phyloP scores from a whole-genome alignment of 495 filamentous ascomycete genomes.

The Annulohypoxylon stygium region DNA sequence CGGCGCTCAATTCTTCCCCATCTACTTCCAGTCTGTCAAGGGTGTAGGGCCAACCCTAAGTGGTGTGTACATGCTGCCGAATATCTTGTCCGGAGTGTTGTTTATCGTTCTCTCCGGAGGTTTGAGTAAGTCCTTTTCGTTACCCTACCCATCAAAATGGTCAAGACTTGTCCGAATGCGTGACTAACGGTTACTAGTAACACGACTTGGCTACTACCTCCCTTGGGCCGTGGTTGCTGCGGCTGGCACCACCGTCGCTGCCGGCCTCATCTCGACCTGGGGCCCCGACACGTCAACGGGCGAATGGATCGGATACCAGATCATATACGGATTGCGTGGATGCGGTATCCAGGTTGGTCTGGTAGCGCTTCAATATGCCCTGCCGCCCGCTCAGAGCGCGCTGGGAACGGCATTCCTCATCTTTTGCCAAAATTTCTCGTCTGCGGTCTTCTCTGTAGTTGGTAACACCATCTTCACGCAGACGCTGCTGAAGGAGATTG shows the following conservation, averaged over 20 bases:
- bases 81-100: slow-evolving; percentile 64
- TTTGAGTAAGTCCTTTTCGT: slow-evolving; percentile 55
- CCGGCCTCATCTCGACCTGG: slow-evolving; percentile 67
- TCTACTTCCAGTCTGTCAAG: slow-evolving; percentile 77
- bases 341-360: slow-evolving; percentile 65
- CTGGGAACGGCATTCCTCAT: slow-evolving; percentile 65
- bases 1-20: slow-evolving; percentile 64
- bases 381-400: slow-evolving; percentile 60
- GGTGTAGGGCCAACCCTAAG: slow-evolving; percentile 62
- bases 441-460: slow-evolving; percentile 66
- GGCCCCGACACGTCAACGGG: slow-evolving; percentile 57
- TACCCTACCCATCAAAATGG: neutral
- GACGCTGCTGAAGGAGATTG: slow-evolving; percentile 53
- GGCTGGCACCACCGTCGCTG: slow-evolving; percentile 67
- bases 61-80: slow-evolving; percentile 66
- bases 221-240: slow-evolving; percentile 65
- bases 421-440: slow-evolving; percentile 67
- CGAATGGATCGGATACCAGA: slow-evolving; percentile 73
- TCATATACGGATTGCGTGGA: slow-evolving; percentile 67
- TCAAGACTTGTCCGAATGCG: neutral
- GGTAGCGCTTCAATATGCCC: slow-evolving; percentile 66
- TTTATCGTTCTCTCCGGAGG: slow-evolving; percentile 63
- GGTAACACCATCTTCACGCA: slow-evolving; percentile 66
- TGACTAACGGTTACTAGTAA: slow-evolving; percentile 48
- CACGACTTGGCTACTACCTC: slow-evolving; percentile 64